Base-by-base conservation (phyloP, 75 land plant species). In the Cryptomeria japonica region DNA sequence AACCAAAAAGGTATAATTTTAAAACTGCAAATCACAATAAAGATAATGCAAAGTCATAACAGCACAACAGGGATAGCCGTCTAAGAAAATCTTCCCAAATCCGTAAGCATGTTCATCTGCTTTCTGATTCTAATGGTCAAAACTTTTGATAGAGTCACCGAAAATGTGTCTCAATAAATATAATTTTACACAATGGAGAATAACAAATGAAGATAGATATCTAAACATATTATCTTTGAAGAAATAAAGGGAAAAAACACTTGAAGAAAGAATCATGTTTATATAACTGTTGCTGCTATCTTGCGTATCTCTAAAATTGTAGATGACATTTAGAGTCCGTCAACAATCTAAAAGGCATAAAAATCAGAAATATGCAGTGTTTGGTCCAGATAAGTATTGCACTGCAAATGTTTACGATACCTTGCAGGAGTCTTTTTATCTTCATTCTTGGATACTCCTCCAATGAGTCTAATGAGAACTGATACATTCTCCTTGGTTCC, bases 401-500 rank as follows among this genome's bases (percentile, higher is more conserved):
- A 77, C 79, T 90, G 92, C 93, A 92, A 55, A 32, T 8, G 53
- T 51, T 84, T 84, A n/a, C 25, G 34, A 16, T 84, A 46, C 34
- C 85, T 84, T 51, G 39, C 14, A 31, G 14, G 22, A 36, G 58
- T 64, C 44, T 91, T 80, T 37, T 85, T 86, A 32, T 87, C 93
- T 9, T 83, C 91, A 85, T 58, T 88, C n/a, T 55, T 93, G n/a
- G 92, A 37, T 6, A 53, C 46, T 47, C 88, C 92, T 82, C 84
- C 89, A 90, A 95, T 73, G 82, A 91, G 86, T 90, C 61, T 87
- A 77, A 94, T 84, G 44, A 95, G 89, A 89, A 89, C 85, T 83
- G 42, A 77, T 18, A 93, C 95, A 86, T 95, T 98, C 46, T 44
- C 3, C 75, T 87, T 91, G 19, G 92, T 95, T 84, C 94, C 84